Percentiles rank a stretch among this genome's conserved stretches.
Evolutionary conservation across 148 eudicot genomes (phyloP).

Genomic region (Persicaria maculosa): DNA sequence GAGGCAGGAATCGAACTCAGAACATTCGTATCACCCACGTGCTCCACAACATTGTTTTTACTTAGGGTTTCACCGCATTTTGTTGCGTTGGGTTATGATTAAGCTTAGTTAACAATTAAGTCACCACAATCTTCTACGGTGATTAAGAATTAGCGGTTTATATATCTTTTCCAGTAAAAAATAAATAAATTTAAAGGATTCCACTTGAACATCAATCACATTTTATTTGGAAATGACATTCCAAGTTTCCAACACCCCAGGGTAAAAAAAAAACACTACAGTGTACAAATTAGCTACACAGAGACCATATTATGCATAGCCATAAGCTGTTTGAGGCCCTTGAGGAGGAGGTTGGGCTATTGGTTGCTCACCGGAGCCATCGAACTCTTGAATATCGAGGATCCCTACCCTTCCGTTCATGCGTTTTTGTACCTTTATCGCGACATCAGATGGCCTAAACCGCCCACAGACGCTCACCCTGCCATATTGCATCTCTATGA

Average conservation of each 20-base stretch:
- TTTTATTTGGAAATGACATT: neutral
- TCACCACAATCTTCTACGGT: too few relatives aligned
- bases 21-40: too few relatives aligned
- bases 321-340: neutral
- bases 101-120: too few relatives aligned
- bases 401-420: conserved; percentile 84
- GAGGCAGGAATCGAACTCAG: too few relatives aligned
- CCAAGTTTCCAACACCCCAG: neutral
- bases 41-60: too few relatives aligned
- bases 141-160: too few relatives aligned
- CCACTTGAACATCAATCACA: too few relatives aligned
- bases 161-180: too few relatives aligned
- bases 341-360: neutral
- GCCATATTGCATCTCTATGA: conserved; percentile 60
- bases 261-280: neutral
- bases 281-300: neutral
- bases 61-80: too few relatives aligned
- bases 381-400: conserved; percentile 29
- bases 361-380: neutral
- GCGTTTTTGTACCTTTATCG: conserved; percentile 62
- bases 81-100: too few relatives aligned
- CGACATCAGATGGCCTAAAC: conserved; percentile 70
- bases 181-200: too few relatives aligned
- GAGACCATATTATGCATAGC: neutral
- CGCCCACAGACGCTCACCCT: conserved; percentile 63